Evolutionary conservation across 2,329 filamentous ascomycete genomes (phyloP).

Genomic region (Lasiodiplodia sp.): DNA sequence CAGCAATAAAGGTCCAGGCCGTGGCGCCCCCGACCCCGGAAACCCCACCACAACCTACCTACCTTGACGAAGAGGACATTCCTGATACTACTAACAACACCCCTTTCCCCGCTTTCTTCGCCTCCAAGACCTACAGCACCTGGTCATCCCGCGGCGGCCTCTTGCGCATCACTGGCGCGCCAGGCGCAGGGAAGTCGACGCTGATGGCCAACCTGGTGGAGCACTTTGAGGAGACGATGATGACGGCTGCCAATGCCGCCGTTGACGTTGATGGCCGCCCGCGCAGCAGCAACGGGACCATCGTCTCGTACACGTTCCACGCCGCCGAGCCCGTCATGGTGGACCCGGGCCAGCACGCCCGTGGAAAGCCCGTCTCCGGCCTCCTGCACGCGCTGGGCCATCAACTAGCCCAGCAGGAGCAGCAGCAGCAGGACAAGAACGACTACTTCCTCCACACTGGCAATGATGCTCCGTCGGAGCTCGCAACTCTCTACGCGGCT

Average conservation of each 20-base stretch:
- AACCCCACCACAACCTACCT: neutral
- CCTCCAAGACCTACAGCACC: neutral
- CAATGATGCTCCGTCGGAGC: neutral
- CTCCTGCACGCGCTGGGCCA: neutral
- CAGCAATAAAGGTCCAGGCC: neutral
- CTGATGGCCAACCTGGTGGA: neutral
- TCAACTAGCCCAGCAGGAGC: neutral
- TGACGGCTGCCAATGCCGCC: neutral
- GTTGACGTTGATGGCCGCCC: neutral
- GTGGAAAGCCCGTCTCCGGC: neutral
- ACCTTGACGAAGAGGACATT: neutral
- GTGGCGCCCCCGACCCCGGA: neutral
- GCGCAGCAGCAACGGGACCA: neutral
- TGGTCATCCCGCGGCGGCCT: conserved; percentile 1
- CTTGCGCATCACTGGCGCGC: neutral
- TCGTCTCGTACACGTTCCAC: conserved; percentile 12
- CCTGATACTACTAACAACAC: neutral
- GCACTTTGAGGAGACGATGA: neutral
- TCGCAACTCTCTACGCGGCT: neutral
- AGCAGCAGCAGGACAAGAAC: neutral
- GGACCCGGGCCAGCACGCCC: neutral
- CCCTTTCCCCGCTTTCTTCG: conserved; percentile 5
- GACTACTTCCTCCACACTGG: neutral
- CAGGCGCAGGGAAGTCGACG: neutral
- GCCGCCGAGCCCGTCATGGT: neutral